Percentiles rank a stretch among this genome's conserved stretches.
Evolutionary conservation across 225 moss, liverwort and hornwort species (phyloP).

Genomic region (Bryoerythrophyllum caledonicum): DNA sequence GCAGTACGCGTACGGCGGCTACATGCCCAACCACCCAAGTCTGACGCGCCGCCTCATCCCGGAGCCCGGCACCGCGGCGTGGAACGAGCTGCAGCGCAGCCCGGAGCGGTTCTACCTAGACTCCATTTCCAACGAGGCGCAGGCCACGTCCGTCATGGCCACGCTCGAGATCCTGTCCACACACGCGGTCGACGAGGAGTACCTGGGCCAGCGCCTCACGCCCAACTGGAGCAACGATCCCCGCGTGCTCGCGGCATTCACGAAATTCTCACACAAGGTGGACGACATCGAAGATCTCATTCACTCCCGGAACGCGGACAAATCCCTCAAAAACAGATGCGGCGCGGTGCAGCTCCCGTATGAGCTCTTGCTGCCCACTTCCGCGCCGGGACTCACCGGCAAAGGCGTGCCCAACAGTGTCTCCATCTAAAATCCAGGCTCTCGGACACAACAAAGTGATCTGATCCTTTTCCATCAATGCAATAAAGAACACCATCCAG

Average conservation of each 20-base stretch:
- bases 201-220: slow-evolving; percentile 28
- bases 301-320: not conserved
- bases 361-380: slow-evolving; percentile 13
- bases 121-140: slow-evolving; percentile 22
- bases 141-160: slow-evolving; percentile 34
- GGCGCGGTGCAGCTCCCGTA: not conserved
- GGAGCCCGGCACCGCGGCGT: slow-evolving; percentile 30
- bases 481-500: not conserved
- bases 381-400: slow-evolving; percentile 5
- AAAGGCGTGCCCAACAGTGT: slow-evolving; percentile 19
- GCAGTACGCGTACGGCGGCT: slow-evolving; percentile 55
- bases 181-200: slow-evolving; percentile 55
- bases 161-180: slow-evolving; percentile 51
- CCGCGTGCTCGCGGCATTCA: slow-evolving; percentile 20
- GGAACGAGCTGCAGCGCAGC: slow-evolving; percentile 21
- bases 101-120: slow-evolving; percentile 43
- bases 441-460: not conserved
- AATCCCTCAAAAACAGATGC: not conserved
- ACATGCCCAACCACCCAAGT: slow-evolving; percentile 39
- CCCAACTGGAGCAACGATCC: slow-evolving; percentile 41
- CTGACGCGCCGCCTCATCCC: slow-evolving; percentile 45
- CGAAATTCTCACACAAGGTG: slow-evolving; percentile 14
- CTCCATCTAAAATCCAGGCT: not conserved
- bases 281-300: not conserved
- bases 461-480: not conserved